Base-by-base conservation (phyloP, 73 alveolate species). In the Paramecium octaurelia region DNA sequence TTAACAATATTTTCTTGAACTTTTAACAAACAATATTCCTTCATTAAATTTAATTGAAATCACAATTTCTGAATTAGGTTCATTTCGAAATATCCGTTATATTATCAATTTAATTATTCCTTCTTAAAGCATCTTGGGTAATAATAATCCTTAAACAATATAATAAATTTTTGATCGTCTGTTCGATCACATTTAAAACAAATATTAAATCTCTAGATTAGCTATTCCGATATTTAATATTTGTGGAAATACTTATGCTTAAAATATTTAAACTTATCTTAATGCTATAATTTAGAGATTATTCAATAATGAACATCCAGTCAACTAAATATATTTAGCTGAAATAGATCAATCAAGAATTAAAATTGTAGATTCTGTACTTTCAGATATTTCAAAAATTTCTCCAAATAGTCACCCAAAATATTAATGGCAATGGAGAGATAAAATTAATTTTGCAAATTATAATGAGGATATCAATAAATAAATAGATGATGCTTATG, bases 381-480 rank as follows among this genome's bases (percentile, higher is more conserved):
- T 76, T 14, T 34, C 12, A 18, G 6, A 16, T 3, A 20, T 40
- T n/a, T 35, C 46, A n/a, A 18, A 42, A 20, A 6, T 12, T 11
- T 1, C 44, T 16, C 2, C 3, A 4, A 14, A 4, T 16, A 14
- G 89, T n/a, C 4, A 76, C 11, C 2, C n/a, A 2, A 20, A 21
- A 18, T 40, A n/a, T 40, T n/a, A 76, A 76, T 76, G 89, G 89
- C 11, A 76, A 43, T 76, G 89, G 89, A 20, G 43, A 40, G 89
- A 76, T 76, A 27, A 0, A 0, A 29, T 6, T 8, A 21, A 5
- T 0, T 76, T 8, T 36, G 12, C 3, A 8, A 29, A 76, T 76
- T 76, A 76, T 76, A 58, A 42, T 36, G 64, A 40, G 16, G 64
- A 34, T 16, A 36, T 76, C 4, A 76, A 76, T 76, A 21, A 35